Evolutionary conservation across 768 basidiomycete species (phyloP).

Genomic region (Amanita phalloides): DNA sequence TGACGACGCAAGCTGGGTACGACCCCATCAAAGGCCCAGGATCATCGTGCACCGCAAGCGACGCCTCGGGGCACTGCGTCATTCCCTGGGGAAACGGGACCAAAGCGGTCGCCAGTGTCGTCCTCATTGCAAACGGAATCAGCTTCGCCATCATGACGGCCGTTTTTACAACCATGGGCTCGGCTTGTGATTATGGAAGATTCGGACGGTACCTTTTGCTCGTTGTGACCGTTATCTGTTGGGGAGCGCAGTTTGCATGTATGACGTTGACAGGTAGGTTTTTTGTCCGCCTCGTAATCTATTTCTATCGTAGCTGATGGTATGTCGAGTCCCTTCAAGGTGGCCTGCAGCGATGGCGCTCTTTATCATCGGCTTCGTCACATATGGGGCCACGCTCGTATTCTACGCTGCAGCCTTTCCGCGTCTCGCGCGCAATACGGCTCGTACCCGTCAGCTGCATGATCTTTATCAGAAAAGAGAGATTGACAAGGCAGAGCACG

Average conservation of each 20-base stretch:
- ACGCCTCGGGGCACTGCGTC: slow-evolving; percentile 64
- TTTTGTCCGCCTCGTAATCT: slow-evolving; percentile 11
- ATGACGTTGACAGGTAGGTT: slow-evolving; percentile 55
- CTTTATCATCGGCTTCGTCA: slow-evolving; percentile 71
- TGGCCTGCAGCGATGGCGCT: slow-evolving; percentile 74
- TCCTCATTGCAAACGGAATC: slow-evolving; percentile 68
- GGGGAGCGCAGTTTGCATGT: slow-evolving; percentile 72
- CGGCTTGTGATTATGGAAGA: slow-evolving; percentile 61
- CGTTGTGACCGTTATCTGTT: slow-evolving; percentile 60
- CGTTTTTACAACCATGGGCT: slow-evolving; percentile 73
- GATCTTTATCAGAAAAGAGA: slow-evolving; percentile 50
- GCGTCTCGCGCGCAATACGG: slow-evolving; percentile 70
- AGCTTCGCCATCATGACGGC: slow-evolving; percentile 76
- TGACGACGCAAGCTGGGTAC: slow-evolving; percentile 63
- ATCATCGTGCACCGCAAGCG: slow-evolving; percentile 48
- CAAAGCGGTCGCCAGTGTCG: slow-evolving; percentile 64
- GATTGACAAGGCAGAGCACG: slow-evolving; percentile 51
- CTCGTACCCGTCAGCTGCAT: slow-evolving; percentile 42
- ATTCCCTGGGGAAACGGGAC: slow-evolving; percentile 68
- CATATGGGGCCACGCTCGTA: slow-evolving; percentile 72
- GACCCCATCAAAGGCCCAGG: slow-evolving; percentile 64
- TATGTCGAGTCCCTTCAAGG: slow-evolving; percentile 39
- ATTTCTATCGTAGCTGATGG: neutral
- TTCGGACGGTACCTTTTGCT: slow-evolving; percentile 78
- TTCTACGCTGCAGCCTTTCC: slow-evolving; percentile 77